Base-by-base conservation (phyloP, 495 filamentous ascomycete genomes). In the Bacidia rubella region DNA sequence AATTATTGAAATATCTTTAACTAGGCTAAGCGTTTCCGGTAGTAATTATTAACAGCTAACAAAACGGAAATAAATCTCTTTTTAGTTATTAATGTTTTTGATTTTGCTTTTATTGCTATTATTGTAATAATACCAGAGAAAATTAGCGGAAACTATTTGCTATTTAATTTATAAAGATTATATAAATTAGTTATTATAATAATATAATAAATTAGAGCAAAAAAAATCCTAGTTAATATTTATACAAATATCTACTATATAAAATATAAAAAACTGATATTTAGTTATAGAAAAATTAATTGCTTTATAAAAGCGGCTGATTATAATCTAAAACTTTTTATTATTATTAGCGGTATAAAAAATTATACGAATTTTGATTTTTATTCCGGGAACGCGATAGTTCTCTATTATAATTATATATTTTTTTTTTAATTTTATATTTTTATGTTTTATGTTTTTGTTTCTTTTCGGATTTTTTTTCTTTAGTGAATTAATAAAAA, bases 381-480 rank as follows among this genome's bases (percentile, higher is more conserved):
- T 44, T 44, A 9, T 44, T 17, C 19, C 5, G 19, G 19, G 5
- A 9, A 44, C 9, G 7, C 19, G 5, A 9, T 9, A 5, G 15
- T 5, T 5, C 19, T 44, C 5, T 5, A 5, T 17, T 44, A 44
- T 44, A 9, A 25, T 48, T 48, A 48, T 11, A 26, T 23, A 48
- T 23, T 10, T 48, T 7, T 19, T 48, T 48, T 48, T 48, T n/a
- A n/a, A n/a, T 48, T 48, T 25, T 48, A 25, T 23, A 23, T 25
- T 48, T 5, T 48, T 5, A 22, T 22, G 11, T 48, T 23, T 25
- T 21, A 3, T 48, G 11, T 48, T 48, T 7, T 48, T 48, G 7
- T 21, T 23, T 25, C 11, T 48, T 23, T 7, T 25, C 17, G 20
- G 7, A n/a, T 23, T 25, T 5, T 48, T n/a, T 4, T 21, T 10